phyloP scores from a whole-genome alignment of 1,284 basidiomycete genomes.

The Apiotrichum siamense region DNA sequence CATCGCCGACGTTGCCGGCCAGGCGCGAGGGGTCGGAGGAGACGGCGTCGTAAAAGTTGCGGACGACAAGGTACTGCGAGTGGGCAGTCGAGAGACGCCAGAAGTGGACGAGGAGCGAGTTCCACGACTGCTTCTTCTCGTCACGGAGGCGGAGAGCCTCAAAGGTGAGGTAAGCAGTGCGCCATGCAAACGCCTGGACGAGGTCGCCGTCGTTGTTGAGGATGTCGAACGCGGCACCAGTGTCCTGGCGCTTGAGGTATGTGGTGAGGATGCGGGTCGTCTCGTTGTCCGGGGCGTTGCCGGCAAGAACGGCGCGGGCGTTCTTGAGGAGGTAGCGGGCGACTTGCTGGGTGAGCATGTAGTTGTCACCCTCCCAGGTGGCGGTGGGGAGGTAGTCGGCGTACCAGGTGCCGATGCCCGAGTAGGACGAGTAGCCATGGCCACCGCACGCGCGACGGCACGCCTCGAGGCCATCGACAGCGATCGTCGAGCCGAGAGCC shows the following conservation, averaged over 20 bases:
- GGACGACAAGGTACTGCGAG: slow-evolving; percentile 21
- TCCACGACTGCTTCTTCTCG: slow-evolving; percentile 36
- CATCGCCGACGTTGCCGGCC: slow-evolving; percentile 5
- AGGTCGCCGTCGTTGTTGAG: slow-evolving; percentile 53
- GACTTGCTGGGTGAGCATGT: slow-evolving; percentile 53
- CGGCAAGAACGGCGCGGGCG: slow-evolving; percentile 52
- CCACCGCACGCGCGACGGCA: slow-evolving; percentile 53
- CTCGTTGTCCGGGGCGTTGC: slow-evolving; percentile 54
- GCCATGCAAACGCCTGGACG: slow-evolving; percentile 52
- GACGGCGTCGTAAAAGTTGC: slow-evolving; percentile 19
- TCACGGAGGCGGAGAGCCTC: slow-evolving; percentile 45
- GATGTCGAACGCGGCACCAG: slow-evolving; percentile 38
- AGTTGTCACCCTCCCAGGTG: slow-evolving; percentile 56
- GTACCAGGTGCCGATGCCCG: slow-evolving; percentile 53
- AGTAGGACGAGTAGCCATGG: slow-evolving; percentile 56
- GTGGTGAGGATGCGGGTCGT: slow-evolving; percentile 39
- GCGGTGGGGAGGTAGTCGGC: slow-evolving; percentile 53
- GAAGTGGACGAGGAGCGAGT: slow-evolving; percentile 21
- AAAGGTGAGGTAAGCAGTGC: slow-evolving; percentile 36
- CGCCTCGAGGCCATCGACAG: slow-evolving; percentile 53
- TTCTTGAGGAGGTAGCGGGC: slow-evolving; percentile 52
- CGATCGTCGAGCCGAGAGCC: slow-evolving; percentile 45
- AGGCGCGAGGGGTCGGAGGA: slow-evolving; percentile 6
- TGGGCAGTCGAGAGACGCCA: slow-evolving; percentile 19
- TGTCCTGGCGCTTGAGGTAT: slow-evolving; percentile 47